These are phyloP conservation scores for Auricularia sp. DNA, from an alignment of 768 basidiomycete species.

Conservation along the genomic window DNA sequence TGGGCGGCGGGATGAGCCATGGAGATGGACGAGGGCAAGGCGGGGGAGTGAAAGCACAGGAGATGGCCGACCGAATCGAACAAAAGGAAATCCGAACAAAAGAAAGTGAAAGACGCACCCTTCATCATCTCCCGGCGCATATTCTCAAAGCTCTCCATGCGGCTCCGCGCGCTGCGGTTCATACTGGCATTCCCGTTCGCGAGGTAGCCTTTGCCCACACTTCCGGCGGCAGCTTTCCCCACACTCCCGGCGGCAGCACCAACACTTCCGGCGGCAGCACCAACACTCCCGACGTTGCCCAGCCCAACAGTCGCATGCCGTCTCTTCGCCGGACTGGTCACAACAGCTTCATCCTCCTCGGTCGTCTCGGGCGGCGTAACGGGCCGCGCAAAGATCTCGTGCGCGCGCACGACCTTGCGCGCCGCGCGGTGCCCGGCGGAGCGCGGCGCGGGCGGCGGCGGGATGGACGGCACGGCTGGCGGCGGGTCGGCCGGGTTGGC, in stretches of 20 bases:
- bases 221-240: too few relatives aligned
- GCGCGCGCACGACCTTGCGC: conserved; percentile 17
- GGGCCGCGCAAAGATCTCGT: background rate
- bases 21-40: too few relatives aligned
- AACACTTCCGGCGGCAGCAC: too few relatives aligned
- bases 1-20: too few relatives aligned
- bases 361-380: background rate
- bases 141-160: background rate
- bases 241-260: too few relatives aligned
- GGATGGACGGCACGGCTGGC: conserved; percentile 51
- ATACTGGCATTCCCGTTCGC: background rate
- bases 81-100: too few relatives aligned
- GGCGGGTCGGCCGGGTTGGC: conserved; percentile 43
- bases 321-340: background rate
- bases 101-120: background rate
- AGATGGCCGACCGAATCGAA: too few relatives aligned
- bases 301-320: too few relatives aligned
- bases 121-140: background rate
- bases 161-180: background rate
- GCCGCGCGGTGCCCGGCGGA: conserved; percentile 35
- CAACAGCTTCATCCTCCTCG: background rate
- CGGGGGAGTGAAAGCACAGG: too few relatives aligned
- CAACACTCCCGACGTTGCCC: too few relatives aligned
- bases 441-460: conserved; percentile 33
- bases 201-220: too few relatives aligned